Evolutionary conservation across 2,329 filamentous ascomycete species (phyloP), one percentile per base, ranked within the genome.

Genomic region (Ascochyta lentis): DNA sequence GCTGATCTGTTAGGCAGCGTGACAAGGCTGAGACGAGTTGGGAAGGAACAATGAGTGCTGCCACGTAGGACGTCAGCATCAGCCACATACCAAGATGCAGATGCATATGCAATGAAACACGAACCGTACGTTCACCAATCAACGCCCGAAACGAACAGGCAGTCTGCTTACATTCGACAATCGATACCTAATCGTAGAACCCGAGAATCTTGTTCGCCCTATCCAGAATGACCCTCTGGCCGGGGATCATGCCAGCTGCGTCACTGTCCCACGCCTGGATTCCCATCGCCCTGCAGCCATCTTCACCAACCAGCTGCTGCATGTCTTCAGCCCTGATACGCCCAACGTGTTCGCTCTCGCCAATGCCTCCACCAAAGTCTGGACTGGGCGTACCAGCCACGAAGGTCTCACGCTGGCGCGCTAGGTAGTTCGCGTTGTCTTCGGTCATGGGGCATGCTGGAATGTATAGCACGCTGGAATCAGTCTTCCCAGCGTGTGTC

Each of bases 401-500:
- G 64, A 95, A 95, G 0, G 86, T 84, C n/a, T 85, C 80, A 19
- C 89, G 83, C 77, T 96, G 92, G 15, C 85, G 82, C 1, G 77
- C 81, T 1, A 94, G 79, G 69, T 93, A 95, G 22, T 83, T 76
- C 0, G 89, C 87, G 66, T 95, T 96, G 35, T 81, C 77, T 49
- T 88, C 84, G 0, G 92, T 96, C 27, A 92, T 81, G 0, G 93
- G 92, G 50, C 90, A 95, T 0, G 91, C 88, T 0, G 93, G 92
- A 51, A 97, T 96, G 68, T 97, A 97, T 56, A 97, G 69, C 0
- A 96, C 93, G 64, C 88, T 92, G 0, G 90, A 92, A 73, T 97
- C 93, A 0, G 79, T 75, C 1, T 77, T 80, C 1, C 93, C 94
- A 1, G 75, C 76, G 71, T 97, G 93, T 1, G 87, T 80, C 62